Evolutionary conservation across 345 rosid genomes (phyloP).

Genomic region (Eucalyptus melliodora): DNA sequence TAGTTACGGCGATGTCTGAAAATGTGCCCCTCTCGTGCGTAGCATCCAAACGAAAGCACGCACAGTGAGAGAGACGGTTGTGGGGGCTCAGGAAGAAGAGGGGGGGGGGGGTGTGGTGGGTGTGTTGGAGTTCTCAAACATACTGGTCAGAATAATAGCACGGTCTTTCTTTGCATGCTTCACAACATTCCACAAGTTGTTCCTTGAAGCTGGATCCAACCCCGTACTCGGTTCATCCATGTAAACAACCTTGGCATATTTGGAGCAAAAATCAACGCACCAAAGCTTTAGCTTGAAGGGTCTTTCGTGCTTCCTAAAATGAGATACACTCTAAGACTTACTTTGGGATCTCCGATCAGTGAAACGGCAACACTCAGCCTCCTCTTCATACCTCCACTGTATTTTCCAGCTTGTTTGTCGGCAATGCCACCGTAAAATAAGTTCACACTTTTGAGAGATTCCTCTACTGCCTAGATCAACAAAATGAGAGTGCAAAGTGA

Average conservation of each 20-base stretch:
- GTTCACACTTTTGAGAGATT: conserved; percentile 69
- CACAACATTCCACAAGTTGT: conserved; percentile 76
- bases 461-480: conserved; percentile 71
- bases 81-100: neutral
- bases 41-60: neutral
- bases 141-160: conserved; percentile 90
- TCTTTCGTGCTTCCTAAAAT: neutral
- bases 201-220: conserved; percentile 93
- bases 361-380: conserved; percentile 96
- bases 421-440: conserved; percentile 80
- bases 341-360: conserved; percentile 89
- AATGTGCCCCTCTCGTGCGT: too few species aligned
- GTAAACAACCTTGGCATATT: conserved; percentile 62
- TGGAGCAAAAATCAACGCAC: neutral
- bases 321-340: neutral
- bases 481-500: neutral
- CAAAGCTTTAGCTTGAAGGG: neutral
- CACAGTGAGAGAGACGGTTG: neutral
- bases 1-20: too few species aligned
- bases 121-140: neutral
- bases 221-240: conserved; percentile 99
- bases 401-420: conserved; percentile 78
- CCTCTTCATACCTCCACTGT: conserved; percentile 98
- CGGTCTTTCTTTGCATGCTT: conserved; percentile 69
- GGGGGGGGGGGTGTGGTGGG: neutral